Percentiles rank a stretch among this genome's conserved stretches.
Conservation (phyloP, 495 filamentous ascomycete genomes). For the Parachaetomium inaequale region DNA sequence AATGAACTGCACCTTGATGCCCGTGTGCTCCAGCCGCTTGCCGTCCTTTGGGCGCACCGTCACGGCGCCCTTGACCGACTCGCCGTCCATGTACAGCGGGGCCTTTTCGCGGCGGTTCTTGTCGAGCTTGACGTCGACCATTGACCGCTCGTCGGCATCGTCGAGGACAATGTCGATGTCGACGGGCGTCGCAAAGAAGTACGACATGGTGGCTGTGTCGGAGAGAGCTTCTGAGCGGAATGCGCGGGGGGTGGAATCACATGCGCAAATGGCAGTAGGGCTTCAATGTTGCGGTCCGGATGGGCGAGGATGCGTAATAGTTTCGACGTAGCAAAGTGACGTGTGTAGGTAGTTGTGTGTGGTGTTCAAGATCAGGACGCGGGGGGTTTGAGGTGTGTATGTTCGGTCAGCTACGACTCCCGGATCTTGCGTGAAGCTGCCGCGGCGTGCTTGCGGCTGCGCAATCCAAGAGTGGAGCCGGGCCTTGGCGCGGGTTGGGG, state of each 20-base stretch:
- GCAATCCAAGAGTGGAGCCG: background rate
- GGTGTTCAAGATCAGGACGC: background rate
- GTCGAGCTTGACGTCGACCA: conserved; percentile 96
- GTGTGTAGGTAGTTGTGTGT: background rate
- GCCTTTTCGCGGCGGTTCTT: conserved; percentile 96
- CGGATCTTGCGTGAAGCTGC: background rate
- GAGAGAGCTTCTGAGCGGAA: background rate
- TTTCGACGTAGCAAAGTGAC: background rate
- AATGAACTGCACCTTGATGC: conserved; percentile 99
- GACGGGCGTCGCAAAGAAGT: conserved; percentile 96
- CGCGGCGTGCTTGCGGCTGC: conserved; percentile 8
- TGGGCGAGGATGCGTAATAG: background rate
- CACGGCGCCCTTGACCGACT: conserved; percentile 93
- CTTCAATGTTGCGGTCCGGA: background rate
- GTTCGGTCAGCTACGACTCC: background rate
- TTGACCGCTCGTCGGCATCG: conserved; percentile 86
- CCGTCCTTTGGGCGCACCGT: conserved; percentile 97
- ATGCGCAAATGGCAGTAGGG: background rate
- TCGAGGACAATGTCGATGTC: conserved; percentile 99
- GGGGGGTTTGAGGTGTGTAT: background rate
- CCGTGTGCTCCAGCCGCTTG: conserved; percentile 94
- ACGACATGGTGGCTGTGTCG: conserved; percentile 64
- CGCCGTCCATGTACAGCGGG: conserved; percentile 94
- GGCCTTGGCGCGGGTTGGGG: background rate
- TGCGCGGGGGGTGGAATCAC: background rate